A percentile compares a stretch with the other conserved stretches of the same genome.
Conservation (phyloP, 192 early-diverging fungal genomes). For the Funneliformis mosseae region DNA sequence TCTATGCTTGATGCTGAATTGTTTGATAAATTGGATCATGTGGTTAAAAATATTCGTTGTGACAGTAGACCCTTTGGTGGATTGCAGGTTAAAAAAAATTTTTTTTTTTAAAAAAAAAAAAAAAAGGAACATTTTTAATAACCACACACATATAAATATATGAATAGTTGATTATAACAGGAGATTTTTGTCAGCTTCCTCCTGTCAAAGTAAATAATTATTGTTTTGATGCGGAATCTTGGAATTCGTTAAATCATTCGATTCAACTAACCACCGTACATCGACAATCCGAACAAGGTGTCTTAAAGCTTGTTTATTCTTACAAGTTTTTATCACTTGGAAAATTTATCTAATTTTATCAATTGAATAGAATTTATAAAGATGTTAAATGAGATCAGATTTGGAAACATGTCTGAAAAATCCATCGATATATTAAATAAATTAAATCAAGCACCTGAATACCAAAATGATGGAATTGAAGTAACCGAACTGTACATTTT, state of each 20-base stretch:
- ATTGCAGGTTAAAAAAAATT: constrained; percentile 49
- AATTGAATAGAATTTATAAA: constrained; percentile 56
- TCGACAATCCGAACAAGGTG: constrained; percentile 70
- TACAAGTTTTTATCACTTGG: no score
- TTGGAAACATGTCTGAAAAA: constrained; percentile 63
- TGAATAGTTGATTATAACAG: constrained; percentile 48
- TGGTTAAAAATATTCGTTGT: constrained; percentile 57
- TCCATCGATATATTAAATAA: constrained; percentile 53
- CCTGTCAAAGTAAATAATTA: constrained; percentile 62
- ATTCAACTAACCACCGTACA: constrained; percentile 78
- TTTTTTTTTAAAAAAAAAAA: neutral
- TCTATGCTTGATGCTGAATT: constrained; percentile 77
- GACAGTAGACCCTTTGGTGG: constrained; percentile 67
- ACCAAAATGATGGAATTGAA: constrained; percentile 58
- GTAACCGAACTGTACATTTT: constrained; percentile 59
- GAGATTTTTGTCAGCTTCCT: constrained; percentile 84
- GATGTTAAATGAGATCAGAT: constrained; percentile 85
- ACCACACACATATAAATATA: neutral
- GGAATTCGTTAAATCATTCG: constrained; percentile 53
- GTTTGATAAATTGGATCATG: constrained; percentile 72
- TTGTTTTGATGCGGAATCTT: constrained; percentile 66
- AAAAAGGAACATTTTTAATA: neutral
- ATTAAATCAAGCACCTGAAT: constrained; percentile 52
- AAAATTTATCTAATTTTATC: no score
- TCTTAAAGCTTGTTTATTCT: neutral